Percentiles rank a stretch among this genome's conserved stretches.
Evolutionary conservation across 2,329 filamentous ascomycete genomes (phyloP).

Genomic region (Aspergillus fructus): DNA sequence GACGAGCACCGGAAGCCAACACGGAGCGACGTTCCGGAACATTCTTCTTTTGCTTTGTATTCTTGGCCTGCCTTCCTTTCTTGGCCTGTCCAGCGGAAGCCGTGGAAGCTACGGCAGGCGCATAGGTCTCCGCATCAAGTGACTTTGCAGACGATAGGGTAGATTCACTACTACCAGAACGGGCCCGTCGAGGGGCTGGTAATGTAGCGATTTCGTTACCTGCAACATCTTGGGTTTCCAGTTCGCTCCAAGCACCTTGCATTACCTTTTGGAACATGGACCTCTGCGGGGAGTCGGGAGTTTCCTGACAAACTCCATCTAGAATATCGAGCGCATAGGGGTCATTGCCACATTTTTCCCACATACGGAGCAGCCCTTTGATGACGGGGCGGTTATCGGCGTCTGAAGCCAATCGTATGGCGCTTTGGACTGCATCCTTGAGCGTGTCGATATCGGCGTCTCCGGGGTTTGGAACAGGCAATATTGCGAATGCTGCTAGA

Average conservation of each 20-base stretch:
- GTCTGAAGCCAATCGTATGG: slow-evolving; percentile 29
- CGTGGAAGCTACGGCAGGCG: slow-evolving; percentile 22
- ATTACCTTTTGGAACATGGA: slow-evolving; percentile 32
- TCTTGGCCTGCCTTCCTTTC: slow-evolving; percentile 26
- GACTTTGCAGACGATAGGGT: slow-evolving; percentile 43
- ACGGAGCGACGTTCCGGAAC: slow-evolving; percentile 19
- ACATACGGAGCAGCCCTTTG: slow-evolving; percentile 29
- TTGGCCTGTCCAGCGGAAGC: slow-evolving; percentile 17
- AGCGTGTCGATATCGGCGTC: slow-evolving; percentile 31
- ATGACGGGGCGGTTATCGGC: slow-evolving; percentile 28
- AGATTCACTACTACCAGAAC: slow-evolving; percentile 32
- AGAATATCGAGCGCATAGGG: slow-evolving; percentile 32
- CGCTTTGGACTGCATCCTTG: slow-evolving; percentile 26
- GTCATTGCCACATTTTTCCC: slow-evolving; percentile 29
- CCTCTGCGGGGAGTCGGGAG: slow-evolving; percentile 25
- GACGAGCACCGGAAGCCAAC: slow-evolving; percentile 24
- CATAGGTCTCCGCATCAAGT: slow-evolving; percentile 33
- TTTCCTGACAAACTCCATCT: slow-evolving; percentile 29
- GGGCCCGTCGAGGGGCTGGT: slow-evolving; percentile 18
- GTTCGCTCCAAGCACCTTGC: slow-evolving; percentile 27
- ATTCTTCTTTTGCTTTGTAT: slow-evolving; percentile 26
- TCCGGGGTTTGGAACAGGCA: slow-evolving; percentile 22
- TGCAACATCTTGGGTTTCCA: slow-evolving; percentile 15
- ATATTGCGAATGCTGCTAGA: slow-evolving; percentile 18
- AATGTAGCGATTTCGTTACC: slow-evolving; percentile 3